Percentiles rank a stretch among this genome's conserved stretches.
Conservation (phyloP, 768 basidiomycete species). For the Suillus ampliporus region DNA sequence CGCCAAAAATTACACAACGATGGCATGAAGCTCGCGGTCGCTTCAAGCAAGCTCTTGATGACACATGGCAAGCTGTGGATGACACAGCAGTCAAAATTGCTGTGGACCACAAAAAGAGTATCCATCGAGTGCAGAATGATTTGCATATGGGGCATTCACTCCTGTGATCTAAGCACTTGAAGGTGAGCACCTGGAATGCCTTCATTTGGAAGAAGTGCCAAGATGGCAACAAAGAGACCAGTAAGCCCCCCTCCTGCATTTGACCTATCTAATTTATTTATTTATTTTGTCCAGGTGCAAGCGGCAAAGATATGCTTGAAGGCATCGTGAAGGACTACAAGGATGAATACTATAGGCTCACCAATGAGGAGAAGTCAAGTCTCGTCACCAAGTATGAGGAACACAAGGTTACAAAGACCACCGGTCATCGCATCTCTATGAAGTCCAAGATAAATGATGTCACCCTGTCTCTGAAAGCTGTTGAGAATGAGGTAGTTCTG, state of each 20-base stretch:
- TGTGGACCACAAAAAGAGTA: conserved; percentile 11
- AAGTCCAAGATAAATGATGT: conserved; percentile 18
- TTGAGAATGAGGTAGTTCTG: conserved; percentile 13
- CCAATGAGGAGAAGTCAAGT: neutral
- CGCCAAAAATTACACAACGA: too few species aligned
- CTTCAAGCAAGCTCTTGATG: neutral
- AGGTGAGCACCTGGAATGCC: conserved; percentile 13
- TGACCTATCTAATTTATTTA: neutral
- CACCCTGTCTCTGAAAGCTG: conserved; percentile 4
- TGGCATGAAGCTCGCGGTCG: too few species aligned
- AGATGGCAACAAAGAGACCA: neutral
- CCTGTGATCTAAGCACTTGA: conserved; percentile 4
- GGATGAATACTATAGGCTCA: conserved; percentile 1
- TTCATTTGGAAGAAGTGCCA: conserved; percentile 15
- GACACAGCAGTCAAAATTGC: conserved; percentile 5
- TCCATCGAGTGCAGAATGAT: conserved; percentile 8
- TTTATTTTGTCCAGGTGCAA: neutral
- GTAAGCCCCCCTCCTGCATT: too few species aligned
- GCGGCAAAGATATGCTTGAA: neutral
- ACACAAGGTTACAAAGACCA: neutral
- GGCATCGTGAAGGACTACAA: neutral
- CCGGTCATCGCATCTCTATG: neutral
- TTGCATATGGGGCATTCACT: conserved; percentile 11
- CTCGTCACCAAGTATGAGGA: neutral
- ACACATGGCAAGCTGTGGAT: conserved; percentile 8